These are phyloP conservation scores for Chalara sp. DNA, from an alignment of 2,329 filamentous ascomycete genomes.

Conservation along the genomic window DNA sequence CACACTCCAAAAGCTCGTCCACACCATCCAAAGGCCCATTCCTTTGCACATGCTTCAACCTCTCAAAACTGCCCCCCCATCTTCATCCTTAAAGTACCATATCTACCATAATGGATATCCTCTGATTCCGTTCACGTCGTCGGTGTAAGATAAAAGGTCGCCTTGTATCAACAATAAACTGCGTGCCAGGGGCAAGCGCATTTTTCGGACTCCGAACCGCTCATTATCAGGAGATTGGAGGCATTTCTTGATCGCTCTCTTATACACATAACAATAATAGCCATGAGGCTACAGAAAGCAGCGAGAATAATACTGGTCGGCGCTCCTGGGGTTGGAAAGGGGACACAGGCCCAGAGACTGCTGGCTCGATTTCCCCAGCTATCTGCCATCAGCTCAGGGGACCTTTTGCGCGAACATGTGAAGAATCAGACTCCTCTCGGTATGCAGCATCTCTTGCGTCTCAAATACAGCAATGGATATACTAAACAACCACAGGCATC, in stretches of 20 bases:
- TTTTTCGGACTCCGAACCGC: background rate
- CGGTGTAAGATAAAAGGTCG: no score
- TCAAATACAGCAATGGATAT: background rate
- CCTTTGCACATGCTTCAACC: no score
- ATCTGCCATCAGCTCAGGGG: conserved; percentile 87
- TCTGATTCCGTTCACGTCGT: no score
- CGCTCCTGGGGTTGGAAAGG: conserved; percentile 87
- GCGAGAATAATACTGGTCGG: conserved; percentile 92
- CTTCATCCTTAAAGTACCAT: no score
- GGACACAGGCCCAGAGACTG: conserved; percentile 87
- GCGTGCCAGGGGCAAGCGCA: background rate
- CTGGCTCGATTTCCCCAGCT: conserved; percentile 83
- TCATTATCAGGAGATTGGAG: no score
- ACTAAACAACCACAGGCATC: conserved; percentile 52
- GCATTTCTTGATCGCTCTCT: no score
- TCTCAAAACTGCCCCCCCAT: no score
- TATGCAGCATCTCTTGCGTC: conserved; percentile 35
- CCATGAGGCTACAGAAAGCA: conserved; percentile 67
- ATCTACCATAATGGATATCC: no score
- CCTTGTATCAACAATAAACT: background rate
- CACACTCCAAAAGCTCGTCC: no score
- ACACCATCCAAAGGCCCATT: no score
- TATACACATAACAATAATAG: background rate
- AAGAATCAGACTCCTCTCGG: conserved; percentile 79
- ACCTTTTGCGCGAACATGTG: conserved; percentile 88